phyloP scores from a whole-genome alignment of 208 protist genomes.

The Zelonia costaricensis region DNA sequence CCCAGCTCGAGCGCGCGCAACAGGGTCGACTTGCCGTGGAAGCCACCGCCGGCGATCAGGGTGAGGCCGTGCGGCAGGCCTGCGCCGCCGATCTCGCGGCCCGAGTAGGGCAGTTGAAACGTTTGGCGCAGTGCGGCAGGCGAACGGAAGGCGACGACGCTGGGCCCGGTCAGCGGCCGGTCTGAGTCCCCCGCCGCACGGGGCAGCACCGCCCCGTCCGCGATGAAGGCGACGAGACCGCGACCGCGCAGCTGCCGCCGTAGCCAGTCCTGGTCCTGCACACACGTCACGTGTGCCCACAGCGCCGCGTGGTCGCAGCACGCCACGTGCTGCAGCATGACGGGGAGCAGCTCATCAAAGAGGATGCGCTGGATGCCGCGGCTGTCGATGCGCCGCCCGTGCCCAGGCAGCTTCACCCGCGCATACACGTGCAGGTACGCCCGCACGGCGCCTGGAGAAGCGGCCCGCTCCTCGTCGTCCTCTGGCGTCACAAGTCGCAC shows the following conservation, averaged over 20 bases:
- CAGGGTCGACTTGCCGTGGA: constrained; percentile 96
- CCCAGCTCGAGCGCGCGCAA: constrained; percentile 91
- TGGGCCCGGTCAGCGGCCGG: constrained; percentile 53
- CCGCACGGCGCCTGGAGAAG: background rate
- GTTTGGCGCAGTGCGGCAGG: constrained; percentile 59
- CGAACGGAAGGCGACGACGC: constrained; percentile 75
- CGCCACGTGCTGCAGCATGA: constrained; percentile 33
- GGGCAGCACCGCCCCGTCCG: constrained; percentile 91
- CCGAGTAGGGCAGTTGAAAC: constrained; percentile 77
- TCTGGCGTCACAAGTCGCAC: constrained; percentile 39
- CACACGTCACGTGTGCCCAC: constrained; percentile 65
- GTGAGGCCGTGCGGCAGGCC: constrained; percentile 92
- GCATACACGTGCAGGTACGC: constrained; percentile 56
- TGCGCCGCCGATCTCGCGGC: constrained; percentile 76
- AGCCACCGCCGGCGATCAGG: constrained; percentile 95
- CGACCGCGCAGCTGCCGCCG: constrained; percentile 43
- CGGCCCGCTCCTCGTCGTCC: background rate
- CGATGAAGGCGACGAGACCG: constrained; percentile 89
- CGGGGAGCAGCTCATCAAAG: constrained; percentile 37
- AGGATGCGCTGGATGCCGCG: constrained; percentile 51
- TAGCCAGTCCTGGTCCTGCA: constrained; percentile 91
- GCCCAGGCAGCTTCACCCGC: constrained; percentile 90
- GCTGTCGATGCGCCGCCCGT: constrained; percentile 72
- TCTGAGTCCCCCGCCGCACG: constrained; percentile 84
- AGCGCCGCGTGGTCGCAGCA: constrained; percentile 33